Evolutionary conservation across 2,329 filamentous ascomycete genomes (phyloP).

Genomic region (Paecilomyces sp.): DNA sequence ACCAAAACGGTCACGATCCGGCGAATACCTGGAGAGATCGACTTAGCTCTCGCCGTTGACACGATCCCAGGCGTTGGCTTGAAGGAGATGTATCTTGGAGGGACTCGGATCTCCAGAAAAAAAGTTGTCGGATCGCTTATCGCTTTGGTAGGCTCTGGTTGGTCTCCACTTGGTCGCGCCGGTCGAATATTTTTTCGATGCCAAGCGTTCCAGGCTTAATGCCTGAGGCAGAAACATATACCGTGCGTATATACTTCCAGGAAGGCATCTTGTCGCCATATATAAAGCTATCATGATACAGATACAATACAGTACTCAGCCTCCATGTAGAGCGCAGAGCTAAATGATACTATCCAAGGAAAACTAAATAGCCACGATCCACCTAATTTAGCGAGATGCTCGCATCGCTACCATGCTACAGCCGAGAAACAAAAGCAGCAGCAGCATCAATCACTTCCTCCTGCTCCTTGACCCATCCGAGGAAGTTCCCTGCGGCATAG

Average conservation of each 20-base stretch:
- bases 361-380: no score
- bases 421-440: neutral
- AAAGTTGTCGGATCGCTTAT: neutral
- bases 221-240: no score
- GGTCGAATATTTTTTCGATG: neutral
- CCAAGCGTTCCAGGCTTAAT: neutral
- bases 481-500: slow-evolving; percentile 7
- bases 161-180: neutral
- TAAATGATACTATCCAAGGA: no score
- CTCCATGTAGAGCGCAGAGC: no score
- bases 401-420: neutral
- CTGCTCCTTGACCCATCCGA: slow-evolving; percentile 10
- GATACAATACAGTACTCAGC: no score
- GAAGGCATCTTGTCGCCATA: no score
- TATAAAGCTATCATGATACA: no score
- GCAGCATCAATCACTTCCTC: slow-evolving; percentile 2
- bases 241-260: no score
- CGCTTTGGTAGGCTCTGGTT: neutral
- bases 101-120: neutral
- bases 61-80: neutral
- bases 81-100: neutral
- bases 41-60: neutral
- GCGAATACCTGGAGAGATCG: neutral
- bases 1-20: neutral
- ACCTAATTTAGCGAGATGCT: no score